Evolutionary conservation across 2,329 filamentous ascomycete genomes (phyloP).

Genomic region (Nemania serpens): DNA sequence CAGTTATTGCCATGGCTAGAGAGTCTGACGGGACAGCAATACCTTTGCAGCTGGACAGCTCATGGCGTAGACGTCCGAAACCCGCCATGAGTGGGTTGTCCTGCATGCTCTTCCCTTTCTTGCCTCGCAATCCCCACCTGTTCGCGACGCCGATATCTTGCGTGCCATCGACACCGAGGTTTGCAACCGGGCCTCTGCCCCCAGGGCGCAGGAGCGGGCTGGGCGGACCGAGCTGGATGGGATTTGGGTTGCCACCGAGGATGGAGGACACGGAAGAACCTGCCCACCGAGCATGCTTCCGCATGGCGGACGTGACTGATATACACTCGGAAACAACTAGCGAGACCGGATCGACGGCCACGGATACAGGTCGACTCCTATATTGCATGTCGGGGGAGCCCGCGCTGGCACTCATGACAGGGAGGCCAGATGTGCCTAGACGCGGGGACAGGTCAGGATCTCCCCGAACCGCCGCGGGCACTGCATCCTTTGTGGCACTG

Average conservation of each 20-base stretch:
- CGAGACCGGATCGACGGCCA: conserved; percentile 88
- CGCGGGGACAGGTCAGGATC: conserved; percentile 35
- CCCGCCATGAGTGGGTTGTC: conserved; percentile 96
- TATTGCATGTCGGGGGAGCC: conserved; percentile 58
- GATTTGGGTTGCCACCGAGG: conserved; percentile 73
- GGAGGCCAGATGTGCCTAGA: conserved; percentile 30
- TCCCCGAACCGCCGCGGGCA: conserved; percentile 35
- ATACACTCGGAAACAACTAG: conserved; percentile 99
- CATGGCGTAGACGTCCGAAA: conserved; percentile 86
- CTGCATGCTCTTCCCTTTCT: conserved; percentile 96
- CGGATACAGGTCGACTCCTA: conserved; percentile 67
- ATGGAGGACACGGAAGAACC: conserved; percentile 97
- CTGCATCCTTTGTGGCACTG: conserved; percentile 36
- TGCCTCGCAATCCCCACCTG: conserved; percentile 90
- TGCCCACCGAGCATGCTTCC: conserved; percentile 94
- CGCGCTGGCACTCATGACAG: conserved; percentile 23
- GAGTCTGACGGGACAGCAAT: conserved; percentile 30
- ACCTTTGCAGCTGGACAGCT: conserved; percentile 86
- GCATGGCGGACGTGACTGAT: conserved; percentile 96
- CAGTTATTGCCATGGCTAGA: conserved; percentile 27
- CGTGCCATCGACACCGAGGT: conserved; percentile 46
- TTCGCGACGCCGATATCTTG: conserved; percentile 70
- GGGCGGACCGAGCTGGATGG: conserved; percentile 57
- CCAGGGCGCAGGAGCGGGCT: conserved; percentile 48
- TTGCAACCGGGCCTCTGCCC: conserved; percentile 48